Conservation (phyloP, 2,329 filamentous ascomycete genomes). For the Plenodomus tracheiphilus region DNA sequence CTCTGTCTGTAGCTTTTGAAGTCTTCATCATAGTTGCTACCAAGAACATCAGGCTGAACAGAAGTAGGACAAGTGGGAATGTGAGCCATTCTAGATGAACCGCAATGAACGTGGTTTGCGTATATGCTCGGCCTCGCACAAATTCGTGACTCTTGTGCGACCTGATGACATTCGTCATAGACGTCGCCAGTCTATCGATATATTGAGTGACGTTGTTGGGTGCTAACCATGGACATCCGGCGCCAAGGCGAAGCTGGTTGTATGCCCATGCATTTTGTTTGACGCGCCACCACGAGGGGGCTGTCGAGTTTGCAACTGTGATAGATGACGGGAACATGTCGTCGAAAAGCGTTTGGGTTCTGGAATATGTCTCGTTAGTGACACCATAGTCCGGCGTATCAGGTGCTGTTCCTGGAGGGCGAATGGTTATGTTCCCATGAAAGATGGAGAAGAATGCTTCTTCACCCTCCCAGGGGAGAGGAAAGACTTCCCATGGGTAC, state of each 20-base stretch:
- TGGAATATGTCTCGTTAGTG: slow-evolving; percentile 1
- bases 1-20: slow-evolving; percentile 5
- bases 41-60: slow-evolving; percentile 27
- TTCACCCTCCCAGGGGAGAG: background rate
- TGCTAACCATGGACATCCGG: slow-evolving; percentile 15
- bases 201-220: slow-evolving; percentile 26
- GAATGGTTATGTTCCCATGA: slow-evolving; percentile 6
- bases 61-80: slow-evolving; percentile 25
- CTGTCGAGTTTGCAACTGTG: background rate
- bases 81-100: slow-evolving; percentile 31
- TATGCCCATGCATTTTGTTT: slow-evolving; percentile 1
- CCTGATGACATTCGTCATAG: slow-evolving; percentile 25
- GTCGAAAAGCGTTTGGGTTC: slow-evolving; percentile 1
- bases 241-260: slow-evolving; percentile 1
- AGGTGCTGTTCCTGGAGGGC: slow-evolving; percentile 3
- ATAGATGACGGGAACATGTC: slow-evolving; percentile 11
- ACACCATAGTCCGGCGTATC: slow-evolving; percentile 3
- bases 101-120: slow-evolving; percentile 8
- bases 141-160: slow-evolving; percentile 11
- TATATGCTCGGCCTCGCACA: slow-evolving; percentile 13
- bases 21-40: slow-evolving; percentile 29
- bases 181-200: slow-evolving; percentile 20
- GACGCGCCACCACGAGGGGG: background rate
- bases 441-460: background rate
- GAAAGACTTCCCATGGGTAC: background rate